Conservation (phyloP, 2,329 filamentous ascomycete species). For the Mollisiaceae sp. region DNA sequence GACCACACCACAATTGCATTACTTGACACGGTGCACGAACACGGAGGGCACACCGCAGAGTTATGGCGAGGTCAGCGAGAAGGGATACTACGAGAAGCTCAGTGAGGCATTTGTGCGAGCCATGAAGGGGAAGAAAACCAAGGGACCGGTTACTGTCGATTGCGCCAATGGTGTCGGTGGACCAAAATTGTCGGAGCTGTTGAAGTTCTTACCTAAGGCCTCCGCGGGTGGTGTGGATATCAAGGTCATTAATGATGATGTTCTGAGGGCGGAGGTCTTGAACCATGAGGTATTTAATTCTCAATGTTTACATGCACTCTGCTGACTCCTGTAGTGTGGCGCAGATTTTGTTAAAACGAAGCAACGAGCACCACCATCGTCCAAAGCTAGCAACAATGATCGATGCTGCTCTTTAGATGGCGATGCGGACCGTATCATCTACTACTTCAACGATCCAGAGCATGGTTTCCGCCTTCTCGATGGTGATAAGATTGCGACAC, state of each 20-base stretch:
- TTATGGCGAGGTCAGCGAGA: constrained; percentile 88
- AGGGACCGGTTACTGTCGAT: constrained; percentile 81
- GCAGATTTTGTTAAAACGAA: constrained; percentile 98
- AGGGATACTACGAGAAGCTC: constrained; percentile 95
- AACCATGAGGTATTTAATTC: constrained; percentile 73
- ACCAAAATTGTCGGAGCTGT: constrained; percentile 83
- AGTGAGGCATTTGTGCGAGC: constrained; percentile 82
- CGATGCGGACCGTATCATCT: constrained; percentile 93
- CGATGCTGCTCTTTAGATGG: constrained; percentile 93
- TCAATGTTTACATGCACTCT: constrained; percentile 6
- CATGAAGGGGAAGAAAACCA: constrained; percentile 75
- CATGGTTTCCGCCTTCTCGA: constrained; percentile 91
- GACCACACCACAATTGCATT: constrained; percentile 98
- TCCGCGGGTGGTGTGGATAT: constrained; percentile 75
- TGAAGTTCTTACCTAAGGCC: constrained; percentile 78
- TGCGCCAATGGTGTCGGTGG: constrained; percentile 97
- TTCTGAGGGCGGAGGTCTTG: constrained; percentile 84
- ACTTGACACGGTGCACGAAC: constrained; percentile 92
- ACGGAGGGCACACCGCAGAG: constrained; percentile 85
- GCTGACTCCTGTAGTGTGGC: constrained; percentile 67
- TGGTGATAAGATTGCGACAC: constrained; percentile 93
- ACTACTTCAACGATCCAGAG: constrained; percentile 87
- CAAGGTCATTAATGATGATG: constrained; percentile 90
- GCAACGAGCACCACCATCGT: constrained; percentile 84
- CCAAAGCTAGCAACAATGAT: constrained; percentile 75